Base-by-base conservation (phyloP, 257 asterid genomes). In the Nicotiana knightiana region DNA sequence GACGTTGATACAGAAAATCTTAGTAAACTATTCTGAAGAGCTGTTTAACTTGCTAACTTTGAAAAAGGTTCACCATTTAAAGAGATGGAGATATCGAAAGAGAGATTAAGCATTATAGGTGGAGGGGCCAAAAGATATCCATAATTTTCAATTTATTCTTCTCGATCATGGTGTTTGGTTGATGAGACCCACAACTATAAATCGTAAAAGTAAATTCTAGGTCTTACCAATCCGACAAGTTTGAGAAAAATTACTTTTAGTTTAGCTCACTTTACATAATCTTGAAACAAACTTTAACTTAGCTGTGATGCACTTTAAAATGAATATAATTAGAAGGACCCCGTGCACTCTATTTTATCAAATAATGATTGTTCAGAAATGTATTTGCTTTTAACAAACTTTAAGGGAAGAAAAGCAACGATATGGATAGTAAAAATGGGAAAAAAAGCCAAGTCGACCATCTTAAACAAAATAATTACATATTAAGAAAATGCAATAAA, bases 351-450 rank as follows among this genome's bases (percentile, higher is more conserved):
- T 51, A 51, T 75, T 75, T 75, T 75, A 51, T 81, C 83, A 83
- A 79, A 83, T 73, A 79, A 85, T 81, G 55, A 87, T 79, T 84
- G 77, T 81, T 81, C 46, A 48, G 59, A 55, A 63, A 21, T 5
- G 46, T 58, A 71, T 21, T 71, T 71, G 35, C 35, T 11, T 43
- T 78, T 78, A 82, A 83, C 59, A 17, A 83, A 79, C 24, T 84
- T 87, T 83, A 83, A 76, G 81, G 79, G n/a, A 80, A 77, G 57
- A 37, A 63, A 82, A 39, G 11, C 62, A 55, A 68, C 51, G 53
- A 26, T 57, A 81, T 4, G 62, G 10, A 43, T 61, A 46, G 61
- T 33, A 26, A 51, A 21, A 75, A 26, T 48, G 3, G 15, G 24
- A 21, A 15, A 51, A 75, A 73, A 66, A 16, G 24, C 53, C 63